Evolutionary conservation across 2,329 filamentous ascomycete genomes (phyloP).

Genomic region (Penicillium sp.): DNA sequence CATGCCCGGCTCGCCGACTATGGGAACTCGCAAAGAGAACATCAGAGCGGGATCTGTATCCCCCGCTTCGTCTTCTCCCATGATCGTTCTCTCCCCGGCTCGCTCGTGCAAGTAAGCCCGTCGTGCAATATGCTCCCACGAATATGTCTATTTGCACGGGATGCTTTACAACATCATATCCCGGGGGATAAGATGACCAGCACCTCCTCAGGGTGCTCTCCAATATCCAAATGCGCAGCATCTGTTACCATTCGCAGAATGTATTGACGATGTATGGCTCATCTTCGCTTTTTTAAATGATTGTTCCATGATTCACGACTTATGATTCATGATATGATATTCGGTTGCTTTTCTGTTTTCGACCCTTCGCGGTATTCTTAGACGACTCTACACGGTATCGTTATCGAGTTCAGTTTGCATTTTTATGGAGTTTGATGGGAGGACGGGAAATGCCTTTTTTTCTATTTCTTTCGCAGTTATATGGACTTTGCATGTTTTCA

Average conservation of each 20-base stretch:
- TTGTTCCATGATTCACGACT: slow-evolving; percentile 5
- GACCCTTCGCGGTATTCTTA: slow-evolving; percentile 14
- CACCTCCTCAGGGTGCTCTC: not conserved
- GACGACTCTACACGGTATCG: slow-evolving; percentile 8
- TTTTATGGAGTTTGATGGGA: slow-evolving; percentile 2
- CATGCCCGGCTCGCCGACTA: slow-evolving; percentile 36
- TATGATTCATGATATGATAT: slow-evolving; percentile 6
- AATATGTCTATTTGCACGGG: not conserved
- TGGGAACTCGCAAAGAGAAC: slow-evolving; percentile 38
- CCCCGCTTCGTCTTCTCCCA: slow-evolving; percentile 39
- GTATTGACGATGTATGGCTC: slow-evolving; percentile 18
- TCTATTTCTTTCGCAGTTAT: slow-evolving; percentile 7
- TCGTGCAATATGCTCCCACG: not conserved
- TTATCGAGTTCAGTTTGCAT: slow-evolving; percentile 12
- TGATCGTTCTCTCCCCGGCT: slow-evolving; percentile 36
- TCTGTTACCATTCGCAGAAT: slow-evolving; percentile 19
- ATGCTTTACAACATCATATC: not conserved
- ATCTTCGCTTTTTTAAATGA: slow-evolving; percentile 3
- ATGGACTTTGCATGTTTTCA: slow-evolving; percentile 9
- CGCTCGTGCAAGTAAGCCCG: slow-evolving; percentile 29
- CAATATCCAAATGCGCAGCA: slow-evolving; percentile 6
- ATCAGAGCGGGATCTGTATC: slow-evolving; percentile 38
- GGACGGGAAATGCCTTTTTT: not conserved
- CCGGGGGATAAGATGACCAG: not conserved
- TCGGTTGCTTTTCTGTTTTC: slow-evolving; percentile 15